Base-by-base conservation (phyloP, 208 protist genomes). In the Crithidia mellificae region DNA sequence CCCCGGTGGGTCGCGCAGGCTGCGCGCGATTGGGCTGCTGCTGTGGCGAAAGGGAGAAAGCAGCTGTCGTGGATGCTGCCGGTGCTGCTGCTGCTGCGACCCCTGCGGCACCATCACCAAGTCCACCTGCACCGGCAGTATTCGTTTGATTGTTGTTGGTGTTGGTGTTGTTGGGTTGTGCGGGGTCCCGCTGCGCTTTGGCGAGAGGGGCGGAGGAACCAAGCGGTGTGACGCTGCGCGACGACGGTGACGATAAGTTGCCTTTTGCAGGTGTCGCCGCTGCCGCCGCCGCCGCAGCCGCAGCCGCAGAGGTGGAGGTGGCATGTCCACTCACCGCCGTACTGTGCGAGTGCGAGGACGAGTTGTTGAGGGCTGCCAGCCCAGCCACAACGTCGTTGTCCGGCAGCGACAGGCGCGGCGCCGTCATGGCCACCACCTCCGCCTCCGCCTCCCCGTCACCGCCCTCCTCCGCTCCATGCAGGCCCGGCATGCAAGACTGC, bases 171-270 rank as follows among this genome's bases (percentile, higher is more conserved):
- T 38, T 38, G 7, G 34, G 34, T 12, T 11, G 34, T 38, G 34
- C 34, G 34, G 14, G 14, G 25, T 63, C 56, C 17, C 41, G 4
- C 27, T 63, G 56, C 4, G 56, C 12, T 19, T 63, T 63, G 1
- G 27, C 15, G 12, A 38, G 39, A n/a, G 56, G 17, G 25, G 25
- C n/a, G 6, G 56, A n/a, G 5, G 41, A 34, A 7, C 41, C 38
- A 11, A 50, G 56, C 39, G 56, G 56, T 2, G 56, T 63, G 41
- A 51, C 17, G 56, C 56, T 63, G 36, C 56, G 56, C 20, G 56
- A 49, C 6, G 25, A 51, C 25, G 41, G 41, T 7, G 44, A 36
- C 4, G 58, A 41, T 7, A 17, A 1, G 8, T 2, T 15, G 1
- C 6, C 52, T 6, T 36, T 15, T 2, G 30, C 50, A 20, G 50